Percentiles rank a stretch among this genome's conserved stretches.
These are phyloP conservation scores for Talaromyces marneffei DNA, from an alignment of 2,329 filamentous ascomycete species.

Conservation along the genomic window DNA sequence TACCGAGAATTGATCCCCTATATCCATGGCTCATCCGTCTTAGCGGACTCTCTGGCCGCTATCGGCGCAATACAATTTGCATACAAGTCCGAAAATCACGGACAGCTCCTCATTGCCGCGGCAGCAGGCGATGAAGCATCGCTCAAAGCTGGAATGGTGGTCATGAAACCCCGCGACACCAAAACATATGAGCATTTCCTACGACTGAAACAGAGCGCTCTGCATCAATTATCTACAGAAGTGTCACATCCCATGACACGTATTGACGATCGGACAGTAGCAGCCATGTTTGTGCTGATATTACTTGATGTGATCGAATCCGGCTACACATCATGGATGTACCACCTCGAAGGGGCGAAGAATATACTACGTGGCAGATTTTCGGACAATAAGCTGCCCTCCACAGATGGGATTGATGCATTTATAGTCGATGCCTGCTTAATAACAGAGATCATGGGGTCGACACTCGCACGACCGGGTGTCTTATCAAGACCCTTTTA, in stretches of 20 bases:
- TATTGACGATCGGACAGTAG: conserved; percentile 41
- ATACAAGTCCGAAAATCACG: conserved; percentile 29
- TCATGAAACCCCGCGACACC: conserved; percentile 22
- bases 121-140: conserved; percentile 9
- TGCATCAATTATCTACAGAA: conserved; percentile 37
- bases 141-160: conserved; percentile 22
- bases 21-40: conserved; percentile 39
- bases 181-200: conserved; percentile 38
- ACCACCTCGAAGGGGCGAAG: conserved; percentile 48
- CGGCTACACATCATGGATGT: conserved; percentile 47
- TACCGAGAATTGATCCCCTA: conserved; percentile 46
- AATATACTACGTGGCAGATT: conserved; percentile 37
- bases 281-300: conserved; percentile 45
- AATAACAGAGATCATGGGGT: conserved; percentile 40
- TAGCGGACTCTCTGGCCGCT: conserved; percentile 44
- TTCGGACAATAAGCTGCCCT: conserved; percentile 15
- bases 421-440: conserved; percentile 36
- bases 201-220: conserved; percentile 45
- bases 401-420: conserved; percentile 27
- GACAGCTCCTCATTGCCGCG: neutral
- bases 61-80: conserved; percentile 46
- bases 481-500: conserved; percentile 36
- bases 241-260: conserved; percentile 25
- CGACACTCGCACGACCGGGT: conserved; percentile 36
- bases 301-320: conserved; percentile 48